Conservation (phyloP, 2,329 filamentous ascomycete genomes). For the Cadophora gregata region DNA sequence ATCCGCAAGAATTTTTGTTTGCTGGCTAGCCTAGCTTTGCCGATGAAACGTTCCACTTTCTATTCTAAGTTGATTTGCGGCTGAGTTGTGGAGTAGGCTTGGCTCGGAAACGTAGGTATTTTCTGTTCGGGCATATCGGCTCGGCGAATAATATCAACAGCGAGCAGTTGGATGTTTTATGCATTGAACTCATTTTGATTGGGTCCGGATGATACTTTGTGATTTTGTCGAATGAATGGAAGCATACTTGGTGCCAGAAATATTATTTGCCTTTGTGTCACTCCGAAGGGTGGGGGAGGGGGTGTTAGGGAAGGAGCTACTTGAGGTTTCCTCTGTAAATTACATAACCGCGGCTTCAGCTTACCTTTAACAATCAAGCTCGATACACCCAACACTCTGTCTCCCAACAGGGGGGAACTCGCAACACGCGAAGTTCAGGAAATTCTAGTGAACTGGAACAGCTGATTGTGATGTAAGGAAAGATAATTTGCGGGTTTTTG, state of each 20-base stretch:
- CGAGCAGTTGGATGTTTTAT: background rate
- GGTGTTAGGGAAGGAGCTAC: too few species aligned
- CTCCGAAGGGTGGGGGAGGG: too few species aligned
- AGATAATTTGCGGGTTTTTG: too few species aligned
- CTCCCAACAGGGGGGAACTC: too few species aligned
- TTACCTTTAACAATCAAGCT: too few species aligned
- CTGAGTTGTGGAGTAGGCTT: background rate
- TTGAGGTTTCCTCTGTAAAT: too few species aligned
- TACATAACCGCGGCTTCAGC: too few species aligned
- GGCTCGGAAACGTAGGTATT: background rate
- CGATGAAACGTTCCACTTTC: slow-evolving; percentile 5
- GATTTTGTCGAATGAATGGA: background rate
- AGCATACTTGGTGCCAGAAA: background rate
- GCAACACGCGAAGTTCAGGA: too few species aligned
- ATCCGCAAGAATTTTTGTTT: background rate
- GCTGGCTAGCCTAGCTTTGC: background rate
- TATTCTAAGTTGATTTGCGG: slow-evolving; percentile 7
- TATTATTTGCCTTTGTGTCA: background rate
- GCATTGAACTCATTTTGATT: slow-evolving; percentile 4
- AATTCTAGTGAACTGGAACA: too few species aligned
- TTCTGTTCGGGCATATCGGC: background rate
- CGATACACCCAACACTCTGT: too few species aligned
- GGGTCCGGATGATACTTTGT: background rate
- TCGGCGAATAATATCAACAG: background rate
- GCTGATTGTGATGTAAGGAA: too few species aligned